These are phyloP conservation scores for Phlebiopsis flavidoalba DNA, from an alignment of 768 basidiomycete genomes.

Conservation along the genomic window DNA sequence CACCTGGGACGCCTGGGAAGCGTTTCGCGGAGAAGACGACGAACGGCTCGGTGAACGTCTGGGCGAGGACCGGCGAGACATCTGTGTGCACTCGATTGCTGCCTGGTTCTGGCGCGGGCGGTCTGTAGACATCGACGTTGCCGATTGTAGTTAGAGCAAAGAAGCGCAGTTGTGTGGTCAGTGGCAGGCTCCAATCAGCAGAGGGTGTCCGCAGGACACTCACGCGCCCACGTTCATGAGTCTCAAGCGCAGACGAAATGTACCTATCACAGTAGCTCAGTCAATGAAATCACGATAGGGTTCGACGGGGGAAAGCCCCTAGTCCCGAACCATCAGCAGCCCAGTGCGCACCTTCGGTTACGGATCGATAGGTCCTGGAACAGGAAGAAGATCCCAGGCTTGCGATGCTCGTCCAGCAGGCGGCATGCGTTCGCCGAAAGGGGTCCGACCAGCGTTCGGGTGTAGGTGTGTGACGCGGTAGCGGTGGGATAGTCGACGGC, in stretches of 20 bases:
- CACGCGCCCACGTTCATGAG: slow-evolving; percentile 90
- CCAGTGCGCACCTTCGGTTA: slow-evolving; percentile 69
- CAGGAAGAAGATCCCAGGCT: slow-evolving; percentile 88
- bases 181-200: slow-evolving; percentile 6
- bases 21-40: slow-evolving; percentile 89
- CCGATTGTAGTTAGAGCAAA: slow-evolving; percentile 6
- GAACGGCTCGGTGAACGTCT: slow-evolving; percentile 79
- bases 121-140: slow-evolving; percentile 32
- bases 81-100: slow-evolving; percentile 61
- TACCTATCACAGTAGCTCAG: slow-evolving; percentile 41
- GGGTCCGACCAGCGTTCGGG: slow-evolving; percentile 86
- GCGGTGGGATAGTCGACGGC: slow-evolving; percentile 34
- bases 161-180: not conserved
- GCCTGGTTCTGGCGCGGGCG: slow-evolving; percentile 69
- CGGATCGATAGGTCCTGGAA: slow-evolving; percentile 93
- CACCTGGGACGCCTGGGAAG: slow-evolving; percentile 92
- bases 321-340: slow-evolving; percentile 2
- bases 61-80: slow-evolving; percentile 74
- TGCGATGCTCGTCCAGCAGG: slow-evolving; percentile 79
- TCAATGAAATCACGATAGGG: slow-evolving; percentile 1
- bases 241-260: slow-evolving; percentile 80
- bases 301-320: not conserved
- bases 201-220: slow-evolving; percentile 33
- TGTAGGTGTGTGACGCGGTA: slow-evolving; percentile 65
- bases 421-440: slow-evolving; percentile 83